Percentiles rank a stretch among this genome's conserved stretches.
Evolutionary conservation across 257 asterid genomes (phyloP).

Genomic region (Knoxia roxburghii): DNA sequence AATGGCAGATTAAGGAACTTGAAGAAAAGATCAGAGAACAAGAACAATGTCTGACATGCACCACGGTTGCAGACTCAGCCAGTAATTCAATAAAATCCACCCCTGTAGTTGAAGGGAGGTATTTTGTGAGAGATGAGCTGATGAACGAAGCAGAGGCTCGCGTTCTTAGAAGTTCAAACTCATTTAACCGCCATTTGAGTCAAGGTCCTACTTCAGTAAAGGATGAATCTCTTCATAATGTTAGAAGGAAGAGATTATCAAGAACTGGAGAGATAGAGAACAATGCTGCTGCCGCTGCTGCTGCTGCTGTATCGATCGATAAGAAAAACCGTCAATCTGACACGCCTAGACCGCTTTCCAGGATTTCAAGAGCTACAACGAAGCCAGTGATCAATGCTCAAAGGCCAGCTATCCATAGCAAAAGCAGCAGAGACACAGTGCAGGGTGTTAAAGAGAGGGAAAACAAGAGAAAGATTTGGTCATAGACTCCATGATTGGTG

Average conservation of each 20-base stretch:
- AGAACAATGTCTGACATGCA: constrained; percentile 46
- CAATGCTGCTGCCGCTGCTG: constrained; percentile 26
- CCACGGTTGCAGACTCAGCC: constrained; percentile 22
- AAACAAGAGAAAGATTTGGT: constrained; percentile 80
- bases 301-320: constrained; percentile 30
- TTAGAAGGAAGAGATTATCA: constrained; percentile 54
- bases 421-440: constrained; percentile 52
- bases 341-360: constrained; percentile 43
- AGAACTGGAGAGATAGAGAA: constrained; percentile 57
- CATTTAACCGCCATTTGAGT: constrained; percentile 34
- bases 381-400: constrained; percentile 41
- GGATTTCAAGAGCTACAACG: constrained; percentile 40
- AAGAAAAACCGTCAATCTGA: constrained; percentile 58
- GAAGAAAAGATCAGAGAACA: constrained; percentile 65
- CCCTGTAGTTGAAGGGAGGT: constrained; percentile 41
- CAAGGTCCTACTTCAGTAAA: constrained; percentile 38
- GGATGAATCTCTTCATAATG: constrained; percentile 35
- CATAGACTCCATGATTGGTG: constrained; percentile 25
- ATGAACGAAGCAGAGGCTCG: constrained; percentile 47
- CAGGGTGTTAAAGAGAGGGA: constrained; percentile 72
- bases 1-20: constrained; percentile 63
- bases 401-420: constrained; percentile 43
- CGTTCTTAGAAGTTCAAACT: constrained; percentile 50
- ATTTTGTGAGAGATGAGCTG: constrained; percentile 28
- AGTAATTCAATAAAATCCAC: constrained; percentile 32